phyloP scores from a whole-genome alignment of 208 protist genomes.

The Crithidia acanthocephali region DNA sequence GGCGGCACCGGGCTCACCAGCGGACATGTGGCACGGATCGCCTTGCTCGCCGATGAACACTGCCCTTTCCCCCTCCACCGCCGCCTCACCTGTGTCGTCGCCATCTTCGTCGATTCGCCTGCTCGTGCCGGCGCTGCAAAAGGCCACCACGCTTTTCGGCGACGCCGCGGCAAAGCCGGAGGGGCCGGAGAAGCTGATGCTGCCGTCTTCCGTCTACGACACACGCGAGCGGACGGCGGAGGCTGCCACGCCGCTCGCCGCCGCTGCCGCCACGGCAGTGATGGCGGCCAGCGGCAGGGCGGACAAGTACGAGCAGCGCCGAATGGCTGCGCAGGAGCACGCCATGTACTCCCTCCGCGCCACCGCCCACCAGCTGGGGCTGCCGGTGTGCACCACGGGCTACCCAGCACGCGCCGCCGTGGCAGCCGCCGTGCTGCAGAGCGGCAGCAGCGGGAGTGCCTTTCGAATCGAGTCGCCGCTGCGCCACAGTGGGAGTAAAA shows the following conservation, averaged over 20 bases:
- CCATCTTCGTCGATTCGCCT: background rate
- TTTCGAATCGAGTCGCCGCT: background rate
- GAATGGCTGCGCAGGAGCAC: constrained; percentile 18
- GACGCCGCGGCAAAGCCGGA: background rate
- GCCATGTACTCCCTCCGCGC: constrained; percentile 21
- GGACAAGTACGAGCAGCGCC: constrained; percentile 8
- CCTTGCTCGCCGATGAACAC: background rate
- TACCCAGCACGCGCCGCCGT: background rate
- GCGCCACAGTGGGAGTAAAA: background rate
- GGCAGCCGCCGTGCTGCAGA: background rate
- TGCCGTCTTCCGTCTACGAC: background rate
- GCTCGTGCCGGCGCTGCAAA: background rate
- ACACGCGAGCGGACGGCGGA: background rate
- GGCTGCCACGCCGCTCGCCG: background rate
- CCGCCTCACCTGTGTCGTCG: background rate
- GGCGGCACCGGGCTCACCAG: background rate
- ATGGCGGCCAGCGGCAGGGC: background rate
- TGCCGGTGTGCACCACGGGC: background rate
- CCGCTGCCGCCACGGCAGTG: background rate
- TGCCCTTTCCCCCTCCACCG: background rate
- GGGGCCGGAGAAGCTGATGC: background rate
- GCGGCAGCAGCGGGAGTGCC: background rate
- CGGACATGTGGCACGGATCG: background rate
- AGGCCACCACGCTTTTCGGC: background rate
- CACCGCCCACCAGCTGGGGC: constrained; percentile 15